Evolutionary conservation across 169 alveolate species (phyloP).

Genomic region (Cystoisospora suis): DNA sequence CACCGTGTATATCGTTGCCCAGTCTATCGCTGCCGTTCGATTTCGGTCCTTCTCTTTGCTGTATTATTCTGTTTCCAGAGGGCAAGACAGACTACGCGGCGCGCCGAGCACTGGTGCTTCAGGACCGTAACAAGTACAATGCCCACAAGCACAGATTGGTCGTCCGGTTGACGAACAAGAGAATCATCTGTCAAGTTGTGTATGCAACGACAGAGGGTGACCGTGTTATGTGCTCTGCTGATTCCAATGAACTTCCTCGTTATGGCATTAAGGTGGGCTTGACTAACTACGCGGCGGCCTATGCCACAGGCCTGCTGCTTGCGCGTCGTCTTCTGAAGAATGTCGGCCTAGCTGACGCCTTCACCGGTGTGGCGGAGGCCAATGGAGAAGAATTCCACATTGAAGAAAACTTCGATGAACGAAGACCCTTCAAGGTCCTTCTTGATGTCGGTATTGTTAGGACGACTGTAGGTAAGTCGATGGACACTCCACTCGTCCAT

Average conservation of each 20-base stretch:
- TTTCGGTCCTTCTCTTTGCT: background rate
- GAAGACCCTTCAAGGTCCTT: slow-evolving; percentile 98
- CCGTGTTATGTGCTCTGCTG: slow-evolving; percentile 95
- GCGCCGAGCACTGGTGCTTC: slow-evolving; percentile 95
- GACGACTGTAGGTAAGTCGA: slow-evolving; percentile 90
- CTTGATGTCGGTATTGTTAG: slow-evolving; percentile 99
- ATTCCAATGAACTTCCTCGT: slow-evolving; percentile 94
- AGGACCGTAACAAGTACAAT: slow-evolving; percentile 99
- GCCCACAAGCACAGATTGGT: slow-evolving; percentile 99
- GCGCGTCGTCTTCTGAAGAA: slow-evolving; percentile 97
- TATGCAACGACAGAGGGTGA: slow-evolving; percentile 98
- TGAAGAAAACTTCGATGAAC: slow-evolving; percentile 92
- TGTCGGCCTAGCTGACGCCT: slow-evolving; percentile 72
- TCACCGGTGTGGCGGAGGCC: slow-evolving; percentile 93
- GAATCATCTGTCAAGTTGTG: slow-evolving; percentile 95
- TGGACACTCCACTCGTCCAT: no score
- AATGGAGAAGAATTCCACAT: slow-evolving; percentile 97
- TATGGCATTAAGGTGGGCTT: slow-evolving; percentile 98
- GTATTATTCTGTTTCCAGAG: slow-evolving; percentile 74
- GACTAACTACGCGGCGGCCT: slow-evolving; percentile 99
- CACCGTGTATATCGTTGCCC: background rate
- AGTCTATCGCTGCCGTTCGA: background rate
- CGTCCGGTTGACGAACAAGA: slow-evolving; percentile 95
- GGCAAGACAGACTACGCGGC: slow-evolving; percentile 99
- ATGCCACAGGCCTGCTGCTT: slow-evolving; percentile 98